Evolutionary conservation across 2,329 filamentous ascomycete species (phyloP), one percentile per base, ranked within the genome.

Genomic region (Lojkania enalia): DNA sequence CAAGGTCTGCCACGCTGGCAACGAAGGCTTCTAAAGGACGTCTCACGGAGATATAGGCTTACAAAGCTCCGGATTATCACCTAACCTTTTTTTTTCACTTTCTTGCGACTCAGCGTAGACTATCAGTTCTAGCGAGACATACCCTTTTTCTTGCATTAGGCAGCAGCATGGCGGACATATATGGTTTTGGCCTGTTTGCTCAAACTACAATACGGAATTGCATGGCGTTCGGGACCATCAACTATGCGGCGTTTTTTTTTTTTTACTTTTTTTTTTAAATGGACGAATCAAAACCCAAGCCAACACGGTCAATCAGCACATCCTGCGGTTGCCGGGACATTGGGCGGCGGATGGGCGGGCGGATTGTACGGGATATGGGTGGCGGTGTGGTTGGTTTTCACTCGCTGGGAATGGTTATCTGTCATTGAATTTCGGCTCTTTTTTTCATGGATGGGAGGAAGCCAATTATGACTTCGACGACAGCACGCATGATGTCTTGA

Each of bases 1-100:
- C 72, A 95, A 91, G 74, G 81, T 97, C 46, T 99, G 94, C 77
- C 94, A 91, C 73, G 92, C 94, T 49, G 94, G 92, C 57, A 89
- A 97, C 73, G 91, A 97, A 78, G 94, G 94, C 46, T 85, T 95
- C 61, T 96, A 80, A 52, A 44, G n/a, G n/a, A n/a, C n/a, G n/a
- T n/a, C n/a, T n/a, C n/a, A n/a, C n/a, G n/a, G n/a, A n/a, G n/a
- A n/a, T n/a, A n/a, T n/a, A n/a, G n/a, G n/a, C n/a, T n/a, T n/a
- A n/a, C n/a, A n/a, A n/a, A n/a, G n/a, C n/a, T n/a, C n/a, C 23
- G 7, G 23, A 27, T 27, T n/a, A 27, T 9, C n/a, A 27, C n/a
- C 7, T n/a, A n/a, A 27, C 23, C 23, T n/a, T 27, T 27, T 27
- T 27, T 27, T 9, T n/a, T 27, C 43, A 55, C 54, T 52, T 57